Conservation (phyloP, 306 rosid genomes). For the Glycine latifolia region DNA sequence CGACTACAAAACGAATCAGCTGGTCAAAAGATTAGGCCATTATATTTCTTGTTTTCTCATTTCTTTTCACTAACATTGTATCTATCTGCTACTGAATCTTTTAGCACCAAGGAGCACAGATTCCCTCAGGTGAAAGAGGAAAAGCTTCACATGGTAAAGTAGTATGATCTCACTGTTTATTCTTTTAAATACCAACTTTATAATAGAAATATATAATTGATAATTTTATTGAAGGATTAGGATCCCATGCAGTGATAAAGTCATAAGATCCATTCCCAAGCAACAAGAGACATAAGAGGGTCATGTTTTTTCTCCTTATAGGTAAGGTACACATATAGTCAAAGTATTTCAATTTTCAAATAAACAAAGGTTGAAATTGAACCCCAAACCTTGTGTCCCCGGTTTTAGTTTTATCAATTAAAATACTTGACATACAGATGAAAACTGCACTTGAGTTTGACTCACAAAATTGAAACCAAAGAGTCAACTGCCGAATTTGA, state of each 20-base stretch:
- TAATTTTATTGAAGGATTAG: neutral
- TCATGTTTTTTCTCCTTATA: conserved; percentile 14
- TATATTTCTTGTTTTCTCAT: neutral
- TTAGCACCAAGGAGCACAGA: neutral
- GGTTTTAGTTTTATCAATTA: neutral
- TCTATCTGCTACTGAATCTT: neutral
- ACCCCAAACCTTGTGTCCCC: neutral
- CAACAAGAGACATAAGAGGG: conserved; percentile 29
- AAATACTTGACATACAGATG: neutral
- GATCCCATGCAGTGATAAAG: neutral
- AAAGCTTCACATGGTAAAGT: neutral
- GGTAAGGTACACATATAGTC: neutral
- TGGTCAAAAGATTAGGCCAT: neutral
- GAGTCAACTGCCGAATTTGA: conserved; percentile 33
- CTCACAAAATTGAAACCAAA: conserved; percentile 23
- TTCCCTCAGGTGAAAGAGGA: neutral
- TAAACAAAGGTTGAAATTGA: conserved; percentile 27
- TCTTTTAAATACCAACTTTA: neutral
- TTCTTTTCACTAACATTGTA: neutral
- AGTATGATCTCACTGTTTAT: neutral
- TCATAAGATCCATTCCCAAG: neutral
- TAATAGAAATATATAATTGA: neutral
- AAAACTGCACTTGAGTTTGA: neutral
- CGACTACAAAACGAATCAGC: neutral
- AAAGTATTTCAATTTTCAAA: neutral